Evolutionary conservation across 139 green algal species (phyloP).

Genomic region (Picochlorum sp.): DNA sequence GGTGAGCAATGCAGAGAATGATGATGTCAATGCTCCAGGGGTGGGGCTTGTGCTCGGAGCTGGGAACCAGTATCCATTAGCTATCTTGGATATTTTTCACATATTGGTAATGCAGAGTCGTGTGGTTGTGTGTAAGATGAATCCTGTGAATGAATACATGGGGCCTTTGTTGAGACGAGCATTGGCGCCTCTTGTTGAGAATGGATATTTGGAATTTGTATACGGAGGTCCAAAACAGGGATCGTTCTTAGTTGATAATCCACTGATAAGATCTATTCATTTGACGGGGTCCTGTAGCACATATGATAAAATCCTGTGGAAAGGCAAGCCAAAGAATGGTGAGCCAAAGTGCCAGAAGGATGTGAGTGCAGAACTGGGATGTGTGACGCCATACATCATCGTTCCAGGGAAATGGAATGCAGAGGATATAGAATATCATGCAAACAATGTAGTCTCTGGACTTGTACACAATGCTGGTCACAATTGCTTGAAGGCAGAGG

Average conservation of each 20-base stretch:
- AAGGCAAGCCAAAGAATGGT: conserved; percentile 26
- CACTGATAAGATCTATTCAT: conserved; percentile 48
- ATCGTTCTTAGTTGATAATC: conserved; percentile 40
- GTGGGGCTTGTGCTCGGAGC: conserved; percentile 62
- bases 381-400: conserved; percentile 78
- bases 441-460: conserved; percentile 43
- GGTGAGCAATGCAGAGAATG: neutral
- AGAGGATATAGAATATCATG: conserved; percentile 62
- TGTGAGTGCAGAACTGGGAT: conserved; percentile 71
- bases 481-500: conserved; percentile 71
- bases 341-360: conserved; percentile 16
- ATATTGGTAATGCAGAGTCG: conserved; percentile 34
- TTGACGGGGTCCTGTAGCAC: conserved; percentile 64
- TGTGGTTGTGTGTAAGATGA: conserved; percentile 54
- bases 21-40: neutral
- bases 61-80: conserved; percentile 55
- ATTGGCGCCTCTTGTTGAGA: conserved; percentile 53
- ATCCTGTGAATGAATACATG: conserved; percentile 69
- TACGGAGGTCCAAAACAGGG: conserved; percentile 62
- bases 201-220: conserved; percentile 55
- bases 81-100: conserved; percentile 48
- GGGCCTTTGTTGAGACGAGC: conserved; percentile 42
- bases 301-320: conserved; percentile 73
- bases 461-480: conserved; percentile 62
- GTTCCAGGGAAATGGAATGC: conserved; percentile 52